Percentiles rank a stretch among this genome's conserved stretches.
Conservation (phyloP, 768 basidiomycete genomes). For the Lentinula edodes region DNA sequence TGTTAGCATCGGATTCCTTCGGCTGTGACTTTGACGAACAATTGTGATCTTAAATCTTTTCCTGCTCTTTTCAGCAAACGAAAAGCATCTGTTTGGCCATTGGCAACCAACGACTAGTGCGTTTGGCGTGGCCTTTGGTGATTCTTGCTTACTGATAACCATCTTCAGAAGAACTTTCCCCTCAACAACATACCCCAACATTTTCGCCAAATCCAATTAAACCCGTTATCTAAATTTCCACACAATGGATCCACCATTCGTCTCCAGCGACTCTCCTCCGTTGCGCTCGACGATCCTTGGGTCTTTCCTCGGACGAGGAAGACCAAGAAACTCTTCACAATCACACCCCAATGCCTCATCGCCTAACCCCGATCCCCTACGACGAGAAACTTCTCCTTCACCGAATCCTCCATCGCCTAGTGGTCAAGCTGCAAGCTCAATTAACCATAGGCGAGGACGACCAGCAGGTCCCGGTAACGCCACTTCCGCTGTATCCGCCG, state of each 20-base stretch:
- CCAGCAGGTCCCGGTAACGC: constrained; percentile 40
- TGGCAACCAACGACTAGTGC: neutral
- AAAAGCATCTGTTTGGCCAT: neutral
- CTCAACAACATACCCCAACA: neutral
- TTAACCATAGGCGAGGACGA: constrained; percentile 61
- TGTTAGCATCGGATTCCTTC: neutral
- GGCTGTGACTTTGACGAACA: neutral
- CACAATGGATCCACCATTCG: neutral
- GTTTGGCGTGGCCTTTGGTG: neutral
- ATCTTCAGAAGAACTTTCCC: neutral
- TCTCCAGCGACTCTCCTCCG: neutral
- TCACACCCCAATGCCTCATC: constrained; percentile 46
- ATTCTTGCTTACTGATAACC: neutral
- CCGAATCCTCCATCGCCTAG: constrained; percentile 32
- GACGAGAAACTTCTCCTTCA: constrained; percentile 40
- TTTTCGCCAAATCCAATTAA: neutral
- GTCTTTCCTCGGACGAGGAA: constrained; percentile 32
- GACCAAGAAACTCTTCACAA: constrained; percentile 64
- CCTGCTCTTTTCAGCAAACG: neutral
- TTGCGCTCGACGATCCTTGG: constrained; percentile 56
- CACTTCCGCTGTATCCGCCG: constrained; percentile 10
- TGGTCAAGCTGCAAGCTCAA: constrained; percentile 37
- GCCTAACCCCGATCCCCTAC: constrained; percentile 25
- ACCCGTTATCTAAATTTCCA: neutral
- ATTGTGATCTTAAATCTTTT: neutral